Base-by-base conservation (phyloP, 306 rosid species). In the Vicia faba region DNA sequence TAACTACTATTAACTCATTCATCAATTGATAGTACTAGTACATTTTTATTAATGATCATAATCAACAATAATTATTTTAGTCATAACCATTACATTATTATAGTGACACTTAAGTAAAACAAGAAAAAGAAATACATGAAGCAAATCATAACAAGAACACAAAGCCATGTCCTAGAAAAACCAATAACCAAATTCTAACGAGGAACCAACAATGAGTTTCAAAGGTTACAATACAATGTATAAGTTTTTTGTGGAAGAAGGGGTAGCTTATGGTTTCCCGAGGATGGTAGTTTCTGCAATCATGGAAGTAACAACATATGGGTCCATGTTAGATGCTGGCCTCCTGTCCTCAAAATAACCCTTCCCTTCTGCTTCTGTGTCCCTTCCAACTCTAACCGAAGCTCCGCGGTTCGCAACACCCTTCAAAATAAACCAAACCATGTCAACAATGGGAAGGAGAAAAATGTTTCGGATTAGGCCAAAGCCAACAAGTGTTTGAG, bases 311-410 rank as follows among this genome's bases (percentile, higher is more conserved):
- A 93, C 99, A 6, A 93, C 83, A 56, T 93, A 93, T 0, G 99
- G 99, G 59, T 93, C 99, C 99, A 93, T 93, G 96, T 93, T 93
- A 7, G 99, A 93, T 11, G 99, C 91, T 0, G 99, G 99, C 83
- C 99, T 86, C 64, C 97, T 75, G 66, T 93, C 99, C 79, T 93
- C 99, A 39, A 93, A 93, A 18, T 93, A 93, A 25, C 99, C 99
- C 56, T 90, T 93, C 19, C 98, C 96, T 44, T 4, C 95, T 78
- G 83, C 80, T 80, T 93, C 97, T n/a, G 99, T 93, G 84, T 93
- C 97, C 55, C 99, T 81, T 4, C 99, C 99, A 69, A 93, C 97
- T 48, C 99, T 87, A 65, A 93, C 43, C 1, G 98, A 93, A 56
- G 98, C 98, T 18, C 97, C 98, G 14, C 98, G 98, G 76, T 93